Conservation (phyloP, 23 red algal genomes). For the Gracilariopsis chorda region DNA sequence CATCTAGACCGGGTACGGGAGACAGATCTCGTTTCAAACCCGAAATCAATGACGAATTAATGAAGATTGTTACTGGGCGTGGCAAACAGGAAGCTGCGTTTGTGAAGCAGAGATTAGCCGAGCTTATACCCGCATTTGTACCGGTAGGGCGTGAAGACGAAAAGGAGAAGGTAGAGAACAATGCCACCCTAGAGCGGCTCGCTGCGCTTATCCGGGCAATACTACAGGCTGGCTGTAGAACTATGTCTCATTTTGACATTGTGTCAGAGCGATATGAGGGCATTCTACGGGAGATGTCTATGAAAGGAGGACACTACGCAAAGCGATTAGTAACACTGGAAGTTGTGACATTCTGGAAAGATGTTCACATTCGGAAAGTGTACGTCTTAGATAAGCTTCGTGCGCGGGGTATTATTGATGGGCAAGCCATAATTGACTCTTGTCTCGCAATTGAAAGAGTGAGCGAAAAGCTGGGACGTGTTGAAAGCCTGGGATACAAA, state of each 20-base stretch:
- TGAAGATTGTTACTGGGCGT: constrained; percentile 67
- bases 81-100: constrained; percentile 19
- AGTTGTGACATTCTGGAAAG: constrained; percentile 59
- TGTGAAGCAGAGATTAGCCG: constrained; percentile 37
- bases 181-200: constrained; percentile 25
- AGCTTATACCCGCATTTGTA: constrained; percentile 38
- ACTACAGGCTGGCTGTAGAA: constrained; percentile 66
- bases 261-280: constrained; percentile 66
- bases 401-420: constrained; percentile 58
- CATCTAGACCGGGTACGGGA: constrained; percentile 19
- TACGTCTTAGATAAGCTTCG: constrained; percentile 83
- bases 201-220: constrained; percentile 56
- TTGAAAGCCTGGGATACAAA: neutral
- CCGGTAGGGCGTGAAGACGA: neutral
- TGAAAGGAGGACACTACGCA: constrained; percentile 27
- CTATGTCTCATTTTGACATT: constrained; percentile 86
- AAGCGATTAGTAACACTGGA: constrained; percentile 54
- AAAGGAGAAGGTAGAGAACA: neutral
- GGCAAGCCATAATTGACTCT: constrained; percentile 63
- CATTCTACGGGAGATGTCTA: constrained; percentile 63
- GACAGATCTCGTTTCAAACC: constrained; percentile 50
- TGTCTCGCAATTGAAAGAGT: constrained; percentile 29
- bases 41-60: constrained; percentile 54
- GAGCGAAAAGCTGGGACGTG: neutral
- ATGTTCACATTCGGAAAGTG: constrained; percentile 61